Conservation (phyloP, 2,329 filamentous ascomycete genomes). For the Salinomyces thailandicus region DNA sequence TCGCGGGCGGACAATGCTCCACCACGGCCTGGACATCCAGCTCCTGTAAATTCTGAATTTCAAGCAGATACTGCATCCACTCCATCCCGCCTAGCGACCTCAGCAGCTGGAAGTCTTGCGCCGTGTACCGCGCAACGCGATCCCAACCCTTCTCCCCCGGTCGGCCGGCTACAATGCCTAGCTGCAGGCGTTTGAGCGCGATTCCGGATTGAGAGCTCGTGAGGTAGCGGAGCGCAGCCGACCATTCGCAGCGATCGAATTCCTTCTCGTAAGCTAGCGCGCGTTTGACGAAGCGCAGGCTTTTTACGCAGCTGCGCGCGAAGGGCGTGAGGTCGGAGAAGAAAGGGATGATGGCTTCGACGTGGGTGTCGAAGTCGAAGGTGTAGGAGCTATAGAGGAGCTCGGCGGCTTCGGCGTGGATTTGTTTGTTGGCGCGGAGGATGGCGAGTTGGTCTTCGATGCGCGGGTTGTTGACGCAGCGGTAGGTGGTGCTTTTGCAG, state of each 20-base stretch:
- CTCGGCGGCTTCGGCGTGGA: slow-evolving; percentile 47
- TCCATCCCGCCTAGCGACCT: slow-evolving; percentile 41
- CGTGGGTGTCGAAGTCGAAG: slow-evolving; percentile 50
- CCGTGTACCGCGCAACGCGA: slow-evolving; percentile 35
- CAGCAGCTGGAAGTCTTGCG: slow-evolving; percentile 38
- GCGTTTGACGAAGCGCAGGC: slow-evolving; percentile 47
- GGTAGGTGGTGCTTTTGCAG: slow-evolving; percentile 46
- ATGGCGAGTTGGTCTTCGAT: slow-evolving; percentile 25
- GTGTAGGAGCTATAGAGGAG: slow-evolving; percentile 46
- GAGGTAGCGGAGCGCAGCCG: slow-evolving; percentile 41
- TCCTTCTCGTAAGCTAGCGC: slow-evolving; percentile 44
- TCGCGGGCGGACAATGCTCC: slow-evolving; percentile 43
- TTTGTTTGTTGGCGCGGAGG: slow-evolving; percentile 27
- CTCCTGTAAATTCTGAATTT: slow-evolving; percentile 39
- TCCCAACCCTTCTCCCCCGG: slow-evolving; percentile 40
- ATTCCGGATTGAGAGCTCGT: slow-evolving; percentile 19
- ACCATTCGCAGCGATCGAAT: slow-evolving; percentile 48
- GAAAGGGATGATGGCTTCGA: slow-evolving; percentile 52
- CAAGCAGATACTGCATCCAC: slow-evolving; percentile 48
- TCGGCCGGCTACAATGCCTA: slow-evolving; percentile 47
- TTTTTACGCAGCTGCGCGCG: slow-evolving; percentile 39
- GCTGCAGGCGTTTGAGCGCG: slow-evolving; percentile 30
- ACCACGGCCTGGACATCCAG: slow-evolving; percentile 45
- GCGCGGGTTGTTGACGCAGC: slow-evolving; percentile 33
- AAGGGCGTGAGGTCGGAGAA: slow-evolving; percentile 45